Conservation (phyloP, 1,284 basidiomycete species). For the Phellopilus nigrolimitatus region DNA sequence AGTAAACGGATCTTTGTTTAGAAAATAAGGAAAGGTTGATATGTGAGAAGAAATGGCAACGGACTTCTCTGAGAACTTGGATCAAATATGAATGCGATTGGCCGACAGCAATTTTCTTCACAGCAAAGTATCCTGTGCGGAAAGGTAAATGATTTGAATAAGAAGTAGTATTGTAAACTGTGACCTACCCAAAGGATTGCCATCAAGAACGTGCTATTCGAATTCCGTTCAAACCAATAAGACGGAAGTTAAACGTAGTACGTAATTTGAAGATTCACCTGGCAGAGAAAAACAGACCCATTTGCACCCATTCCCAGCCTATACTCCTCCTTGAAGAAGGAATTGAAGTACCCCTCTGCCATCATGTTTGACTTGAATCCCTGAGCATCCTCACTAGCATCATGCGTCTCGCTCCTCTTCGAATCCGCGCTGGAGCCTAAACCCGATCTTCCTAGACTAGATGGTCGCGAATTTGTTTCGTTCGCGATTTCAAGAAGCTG, state of each 20-base stretch:
- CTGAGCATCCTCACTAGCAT: constrained; percentile 21
- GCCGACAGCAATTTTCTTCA: constrained; percentile 94
- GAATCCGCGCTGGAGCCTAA: constrained; percentile 5
- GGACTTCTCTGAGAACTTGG: constrained; percentile 74
- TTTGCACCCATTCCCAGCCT: constrained; percentile 90
- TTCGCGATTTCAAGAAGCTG: constrained; percentile 66
- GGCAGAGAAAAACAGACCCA: constrained; percentile 83
- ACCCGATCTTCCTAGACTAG: constrained; percentile 35
- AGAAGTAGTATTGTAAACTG: not conserved
- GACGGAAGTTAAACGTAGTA: constrained; percentile 4
- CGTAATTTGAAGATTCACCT: constrained; percentile 42
- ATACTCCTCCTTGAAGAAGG: constrained; percentile 86
- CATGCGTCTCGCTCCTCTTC: constrained; percentile 13
- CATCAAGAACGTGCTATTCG: constrained; percentile 71
- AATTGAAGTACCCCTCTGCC: constrained; percentile 79
- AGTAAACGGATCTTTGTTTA: constrained; percentile 64
- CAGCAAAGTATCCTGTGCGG: constrained; percentile 71
- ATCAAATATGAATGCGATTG: constrained; percentile 81
- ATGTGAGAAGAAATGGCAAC: not conserved
- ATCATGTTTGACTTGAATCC: constrained; percentile 60
- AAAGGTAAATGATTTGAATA: not conserved
- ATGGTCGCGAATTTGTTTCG: constrained; percentile 55
- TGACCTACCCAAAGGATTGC: constrained; percentile 62
- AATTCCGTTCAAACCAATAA: constrained; percentile 4
- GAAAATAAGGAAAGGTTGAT: not conserved